A percentile compares a stretch with the other conserved stretches of the same genome.
These are phyloP conservation scores for Rhodotorula diobovata DNA, from an alignment of 768 basidiomycete genomes.

Conservation along the genomic window DNA sequence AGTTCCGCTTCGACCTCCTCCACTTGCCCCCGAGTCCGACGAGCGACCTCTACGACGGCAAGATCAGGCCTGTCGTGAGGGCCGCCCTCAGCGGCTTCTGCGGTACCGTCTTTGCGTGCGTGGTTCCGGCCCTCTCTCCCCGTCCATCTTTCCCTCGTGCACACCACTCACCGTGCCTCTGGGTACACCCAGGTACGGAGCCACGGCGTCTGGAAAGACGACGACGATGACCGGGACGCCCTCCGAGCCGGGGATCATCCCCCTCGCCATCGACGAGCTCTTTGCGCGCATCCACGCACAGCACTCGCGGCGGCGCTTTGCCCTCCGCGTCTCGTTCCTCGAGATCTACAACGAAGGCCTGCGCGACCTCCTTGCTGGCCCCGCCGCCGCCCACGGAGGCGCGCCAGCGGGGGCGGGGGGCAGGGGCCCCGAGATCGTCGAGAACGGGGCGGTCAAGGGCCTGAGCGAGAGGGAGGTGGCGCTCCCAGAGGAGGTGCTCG, in stretches of 20 bases:
- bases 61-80: slow-evolving; percentile 39
- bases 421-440: slow-evolving; percentile 59
- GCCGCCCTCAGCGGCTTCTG: slow-evolving; percentile 98
- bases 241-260: slow-evolving; percentile 87
- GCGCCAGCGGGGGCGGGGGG: background rate
- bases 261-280: slow-evolving; percentile 84
- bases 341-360: slow-evolving; percentile 81
- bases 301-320: slow-evolving; percentile 76
- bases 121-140: slow-evolving; percentile 50
- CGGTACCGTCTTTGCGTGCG: slow-evolving; percentile 77
- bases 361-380: slow-evolving; percentile 44
- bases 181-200: slow-evolving; percentile 49
- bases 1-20: slow-evolving; percentile 37
- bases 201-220: slow-evolving; percentile 77
- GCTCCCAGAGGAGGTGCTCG: slow-evolving; percentile 74
- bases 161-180: background rate
- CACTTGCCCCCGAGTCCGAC: slow-evolving; percentile 39
- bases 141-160: background rate
- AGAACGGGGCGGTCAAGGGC: slow-evolving; percentile 61
- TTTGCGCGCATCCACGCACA: slow-evolving; percentile 67
- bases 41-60: slow-evolving; percentile 34
- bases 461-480: slow-evolving; percentile 91
- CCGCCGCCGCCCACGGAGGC: background rate
- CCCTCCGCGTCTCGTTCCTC: slow-evolving; percentile 91
- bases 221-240: slow-evolving; percentile 61